These are phyloP conservation scores for Murraya koenigii DNA, from an alignment of 345 rosid species.

Conservation along the genomic window DNA sequence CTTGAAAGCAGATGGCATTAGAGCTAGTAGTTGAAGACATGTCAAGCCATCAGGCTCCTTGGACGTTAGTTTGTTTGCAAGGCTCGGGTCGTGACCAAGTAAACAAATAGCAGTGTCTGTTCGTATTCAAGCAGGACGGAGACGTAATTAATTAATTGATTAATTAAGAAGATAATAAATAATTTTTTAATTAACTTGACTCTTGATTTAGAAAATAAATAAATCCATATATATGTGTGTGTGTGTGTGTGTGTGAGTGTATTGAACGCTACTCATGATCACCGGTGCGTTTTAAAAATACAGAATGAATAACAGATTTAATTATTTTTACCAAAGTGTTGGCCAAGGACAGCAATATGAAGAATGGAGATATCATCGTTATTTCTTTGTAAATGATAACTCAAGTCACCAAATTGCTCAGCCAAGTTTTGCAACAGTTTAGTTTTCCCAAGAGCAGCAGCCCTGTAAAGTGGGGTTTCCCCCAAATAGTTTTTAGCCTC, in stretches of 20 bases:
- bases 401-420: not conserved
- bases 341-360: conserved; percentile 11
- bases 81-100: not conserved
- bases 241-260: no score
- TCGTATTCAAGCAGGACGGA: not conserved
- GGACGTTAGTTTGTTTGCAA: not conserved
- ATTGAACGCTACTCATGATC: no score
- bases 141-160: no score
- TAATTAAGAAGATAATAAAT: not conserved
- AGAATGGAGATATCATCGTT: not conserved
- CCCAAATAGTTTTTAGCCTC: not conserved
- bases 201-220: no score
- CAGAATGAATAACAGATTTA: not conserved
- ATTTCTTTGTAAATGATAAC: not conserved
- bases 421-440: not conserved
- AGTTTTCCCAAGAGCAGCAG: not conserved
- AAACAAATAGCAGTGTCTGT: not conserved
- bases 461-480: not conserved
- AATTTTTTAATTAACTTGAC: no score
- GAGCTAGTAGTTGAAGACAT: not conserved
- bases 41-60: not conserved
- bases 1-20: not conserved
- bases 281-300: no score
- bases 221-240: no score
- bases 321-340: not conserved